Conservation (phyloP, 2,329 filamentous ascomycete genomes). For the Madurella mycetomatis region DNA sequence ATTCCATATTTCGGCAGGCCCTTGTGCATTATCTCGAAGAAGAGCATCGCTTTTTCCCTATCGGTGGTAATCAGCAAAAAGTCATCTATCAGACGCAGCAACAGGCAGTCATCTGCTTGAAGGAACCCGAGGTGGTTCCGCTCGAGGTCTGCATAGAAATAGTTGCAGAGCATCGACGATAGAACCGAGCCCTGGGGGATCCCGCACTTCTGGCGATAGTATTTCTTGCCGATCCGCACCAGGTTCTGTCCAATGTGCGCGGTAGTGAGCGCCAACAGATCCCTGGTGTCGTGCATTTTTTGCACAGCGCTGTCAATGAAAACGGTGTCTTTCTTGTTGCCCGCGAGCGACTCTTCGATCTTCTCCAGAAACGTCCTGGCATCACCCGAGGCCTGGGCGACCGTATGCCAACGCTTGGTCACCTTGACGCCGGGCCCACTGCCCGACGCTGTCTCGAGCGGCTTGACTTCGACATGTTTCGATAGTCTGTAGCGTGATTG, state of each 20-base stretch:
- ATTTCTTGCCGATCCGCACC: conserved; percentile 82
- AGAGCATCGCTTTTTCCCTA: conserved; percentile 59
- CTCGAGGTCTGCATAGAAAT: conserved; percentile 92
- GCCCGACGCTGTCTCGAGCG: conserved; percentile 27
- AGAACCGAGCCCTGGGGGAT: conserved; percentile 92
- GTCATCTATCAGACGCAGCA: conserved; percentile 85
- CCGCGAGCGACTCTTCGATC: conserved; percentile 38
- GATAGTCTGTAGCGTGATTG: conserved; percentile 64
- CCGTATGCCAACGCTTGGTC: conserved; percentile 48
- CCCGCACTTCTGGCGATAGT: conserved; percentile 79
- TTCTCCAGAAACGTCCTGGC: conserved; percentile 41
- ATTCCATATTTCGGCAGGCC: conserved; percentile 80
- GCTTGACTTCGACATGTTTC: conserved; percentile 69
- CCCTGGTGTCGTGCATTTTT: conserved; percentile 50
- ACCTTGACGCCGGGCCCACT: conserved; percentile 31
- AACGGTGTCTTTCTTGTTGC: conserved; percentile 60
- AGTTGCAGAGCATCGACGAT: conserved; percentile 84
- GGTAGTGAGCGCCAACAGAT: conserved; percentile 64
- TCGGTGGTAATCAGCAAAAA: conserved; percentile 83
- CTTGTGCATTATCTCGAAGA: conserved; percentile 74
- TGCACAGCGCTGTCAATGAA: conserved; percentile 68
- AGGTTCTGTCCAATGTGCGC: conserved; percentile 83
- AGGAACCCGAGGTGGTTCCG: conserved; percentile 54
- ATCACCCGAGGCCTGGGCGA: conserved; percentile 43
- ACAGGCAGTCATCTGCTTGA: conserved; percentile 40